Conservation (phyloP, 768 basidiomycete species). For the Paxillus rubicundulus region DNA sequence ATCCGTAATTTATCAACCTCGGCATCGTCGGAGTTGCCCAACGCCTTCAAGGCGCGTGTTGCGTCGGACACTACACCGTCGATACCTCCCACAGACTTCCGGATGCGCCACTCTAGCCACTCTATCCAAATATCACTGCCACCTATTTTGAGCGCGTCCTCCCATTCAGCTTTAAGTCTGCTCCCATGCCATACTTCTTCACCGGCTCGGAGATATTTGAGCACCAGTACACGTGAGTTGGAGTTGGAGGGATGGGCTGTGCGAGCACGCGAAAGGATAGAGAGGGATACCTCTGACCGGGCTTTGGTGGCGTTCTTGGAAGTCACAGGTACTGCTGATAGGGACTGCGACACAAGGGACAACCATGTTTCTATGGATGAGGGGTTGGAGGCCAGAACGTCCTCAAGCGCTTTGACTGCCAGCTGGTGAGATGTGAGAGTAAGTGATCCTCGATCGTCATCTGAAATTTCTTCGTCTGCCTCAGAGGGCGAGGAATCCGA, state of each 20-base stretch:
- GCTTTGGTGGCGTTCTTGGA: conserved; percentile 69
- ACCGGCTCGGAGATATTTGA: conserved; percentile 67
- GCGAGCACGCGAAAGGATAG: conserved; percentile 66
- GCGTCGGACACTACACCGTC: conserved; percentile 55
- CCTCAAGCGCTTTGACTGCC: conserved; percentile 57
- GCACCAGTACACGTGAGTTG: conserved; percentile 48
- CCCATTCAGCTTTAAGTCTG: conserved; percentile 65
- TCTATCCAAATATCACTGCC: conserved; percentile 67
- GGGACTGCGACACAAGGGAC: conserved; percentile 56
- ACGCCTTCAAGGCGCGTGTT: conserved; percentile 41
- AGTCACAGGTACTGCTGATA: conserved; percentile 56
- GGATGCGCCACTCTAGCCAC: conserved; percentile 77
- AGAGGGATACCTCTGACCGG: conserved; percentile 67
- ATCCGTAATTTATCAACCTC: conserved; percentile 57
- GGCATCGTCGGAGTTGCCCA: conserved; percentile 41
- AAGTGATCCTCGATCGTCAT: conserved; percentile 29
- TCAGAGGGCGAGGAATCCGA: conserved; percentile 36
- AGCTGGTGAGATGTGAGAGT: conserved; percentile 55
- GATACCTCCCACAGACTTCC: conserved; percentile 45
- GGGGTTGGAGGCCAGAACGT: conserved; percentile 49
- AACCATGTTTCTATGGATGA: conserved; percentile 59
- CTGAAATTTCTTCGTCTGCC: conserved; percentile 35
- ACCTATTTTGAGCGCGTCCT: conserved; percentile 52
- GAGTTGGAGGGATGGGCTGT: conserved; percentile 50
- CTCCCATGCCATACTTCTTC: conserved; percentile 67